Evolutionary conservation across 2,329 filamentous ascomycete genomes (phyloP).

Genomic region (Xylariales sp.): DNA sequence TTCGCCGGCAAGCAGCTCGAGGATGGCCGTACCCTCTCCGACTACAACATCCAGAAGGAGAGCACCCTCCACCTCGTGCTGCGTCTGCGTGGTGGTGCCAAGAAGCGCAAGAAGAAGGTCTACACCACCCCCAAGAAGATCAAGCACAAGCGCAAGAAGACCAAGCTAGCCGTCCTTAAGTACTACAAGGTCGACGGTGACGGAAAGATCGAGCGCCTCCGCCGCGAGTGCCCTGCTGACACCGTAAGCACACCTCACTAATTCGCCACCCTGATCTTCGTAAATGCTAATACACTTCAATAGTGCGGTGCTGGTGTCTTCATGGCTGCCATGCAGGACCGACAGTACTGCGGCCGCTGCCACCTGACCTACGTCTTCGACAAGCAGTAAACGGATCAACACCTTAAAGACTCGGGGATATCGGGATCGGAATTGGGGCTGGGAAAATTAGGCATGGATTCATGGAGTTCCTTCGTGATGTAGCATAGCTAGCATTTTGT

Average conservation of each 20-base stretch:
- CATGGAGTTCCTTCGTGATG: slow-evolving; percentile 31
- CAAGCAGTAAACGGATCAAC: slow-evolving; percentile 58
- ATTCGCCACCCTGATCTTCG: background rate
- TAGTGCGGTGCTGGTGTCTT: slow-evolving; percentile 99
- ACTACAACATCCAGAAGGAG: slow-evolving; percentile 99
- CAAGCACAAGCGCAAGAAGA: slow-evolving; percentile 99
- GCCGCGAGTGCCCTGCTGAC: slow-evolving; percentile 94
- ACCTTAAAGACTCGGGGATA: slow-evolving; percentile 25
- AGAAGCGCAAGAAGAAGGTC: slow-evolving; percentile 99
- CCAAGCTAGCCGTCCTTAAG: slow-evolving; percentile 99
- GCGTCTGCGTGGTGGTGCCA: slow-evolving; percentile 96
- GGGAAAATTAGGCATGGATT: slow-evolving; percentile 39
- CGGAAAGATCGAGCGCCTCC: slow-evolving; percentile 99
- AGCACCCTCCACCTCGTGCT: slow-evolving; percentile 97
- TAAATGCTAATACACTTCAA: slow-evolving; percentile 50
- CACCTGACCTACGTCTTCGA: slow-evolving; percentile 80
- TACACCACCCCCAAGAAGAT: slow-evolving; percentile 99
- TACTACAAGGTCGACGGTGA: slow-evolving; percentile 99
- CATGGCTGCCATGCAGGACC: slow-evolving; percentile 99
- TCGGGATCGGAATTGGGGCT: slow-evolving; percentile 29
- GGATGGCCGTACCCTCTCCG: slow-evolving; percentile 97
- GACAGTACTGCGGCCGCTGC: slow-evolving; percentile 91
- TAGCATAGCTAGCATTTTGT: slow-evolving; percentile 27
- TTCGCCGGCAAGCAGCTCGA: slow-evolving; percentile 99
- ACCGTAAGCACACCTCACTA: slow-evolving; percentile 70